Conservation (phyloP, 2,329 filamentous ascomycete genomes). For the Aspergillus hortae region DNA sequence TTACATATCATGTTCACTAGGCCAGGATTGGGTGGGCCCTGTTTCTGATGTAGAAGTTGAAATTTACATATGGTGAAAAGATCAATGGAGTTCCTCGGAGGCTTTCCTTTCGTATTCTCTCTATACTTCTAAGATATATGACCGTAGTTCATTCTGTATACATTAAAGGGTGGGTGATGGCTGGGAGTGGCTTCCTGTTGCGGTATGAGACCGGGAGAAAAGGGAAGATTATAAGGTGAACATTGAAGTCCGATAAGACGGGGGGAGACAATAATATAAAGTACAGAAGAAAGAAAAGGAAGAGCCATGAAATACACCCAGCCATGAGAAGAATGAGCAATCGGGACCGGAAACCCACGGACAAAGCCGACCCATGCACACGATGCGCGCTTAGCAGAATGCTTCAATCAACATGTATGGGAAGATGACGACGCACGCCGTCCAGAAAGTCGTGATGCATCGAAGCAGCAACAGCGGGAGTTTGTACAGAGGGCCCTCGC, state of each 20-base stretch:
- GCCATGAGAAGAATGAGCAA: conserved; percentile 5
- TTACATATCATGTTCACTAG: conserved; percentile 14
- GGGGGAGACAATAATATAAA: neutral
- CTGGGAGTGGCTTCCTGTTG: too few species aligned
- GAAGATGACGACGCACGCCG: conserved; percentile 75
- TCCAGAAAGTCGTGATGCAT: conserved; percentile 70
- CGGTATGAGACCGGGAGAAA: neutral
- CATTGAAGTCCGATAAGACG: neutral
- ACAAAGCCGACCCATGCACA: too few species aligned
- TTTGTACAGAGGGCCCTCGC: conserved; percentile 50
- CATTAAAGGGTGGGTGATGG: neutral
- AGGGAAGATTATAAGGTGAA: neutral
- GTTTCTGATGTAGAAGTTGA: conserved; percentile 18
- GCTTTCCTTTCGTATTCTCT: neutral
- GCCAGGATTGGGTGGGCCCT: conserved; percentile 13
- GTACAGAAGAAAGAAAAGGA: neutral
- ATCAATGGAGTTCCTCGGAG: neutral
- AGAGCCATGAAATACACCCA: neutral
- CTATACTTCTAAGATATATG: neutral
- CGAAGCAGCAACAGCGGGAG: conserved; percentile 64
- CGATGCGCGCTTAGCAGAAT: conserved; percentile 26
- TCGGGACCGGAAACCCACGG: neutral
- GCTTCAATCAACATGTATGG: conserved; percentile 74
- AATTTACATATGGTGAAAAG: conserved; percentile 15
- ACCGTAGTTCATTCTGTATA: neutral